Evolutionary conservation across 2,329 filamentous ascomycete species (phyloP), one percentile per base, ranked within the genome.

Genomic region (Fusarium poae): DNA sequence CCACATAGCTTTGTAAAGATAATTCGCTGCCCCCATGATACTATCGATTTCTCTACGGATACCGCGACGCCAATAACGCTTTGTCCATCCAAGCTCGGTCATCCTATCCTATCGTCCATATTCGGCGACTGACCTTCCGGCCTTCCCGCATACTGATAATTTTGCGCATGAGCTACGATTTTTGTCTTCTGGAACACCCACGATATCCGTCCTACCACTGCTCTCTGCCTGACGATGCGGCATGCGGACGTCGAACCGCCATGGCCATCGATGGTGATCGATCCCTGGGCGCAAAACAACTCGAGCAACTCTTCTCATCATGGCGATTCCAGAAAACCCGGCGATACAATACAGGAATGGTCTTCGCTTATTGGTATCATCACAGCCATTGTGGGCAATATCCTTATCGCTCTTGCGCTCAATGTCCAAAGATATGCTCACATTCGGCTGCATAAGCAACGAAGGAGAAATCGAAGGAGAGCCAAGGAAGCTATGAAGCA

Each of bases 371-470:
- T 99, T 76, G 96, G 96, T 73, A 97, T 99, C 75, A 81, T 95
- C 55, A 97, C 94, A 4, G 94, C 96, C 51, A 97, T 99, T 75
- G 86, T 91, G 52, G 96, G 96, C 57, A 99, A 99, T 75, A 84
- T 97, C 34, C 86, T 99, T 54, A 98, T 99, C 71, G 97, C 95
- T 1, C 89, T 99, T 67, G 96, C 96, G 15, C 88, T 99, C 65
- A 99, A 99, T 77, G 95, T 97, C 50, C 96, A 99, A 80, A 89
- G 96, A 70, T 98, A 98, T 78, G 95, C 96, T 34, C 96, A 99
- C 77, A 93, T 96, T 59, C 88, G 91, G 58, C 86, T 99, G 65
- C 89, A 93, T 66, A 86, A 90, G 72, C 89, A 94, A 77, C 88
- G 86, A 71, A 84, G 86, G 45, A 85, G 87, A 65, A 82, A 85